phyloP scores from a whole-genome alignment of 441 rosid genomes.

The Viola pubescens region DNA sequence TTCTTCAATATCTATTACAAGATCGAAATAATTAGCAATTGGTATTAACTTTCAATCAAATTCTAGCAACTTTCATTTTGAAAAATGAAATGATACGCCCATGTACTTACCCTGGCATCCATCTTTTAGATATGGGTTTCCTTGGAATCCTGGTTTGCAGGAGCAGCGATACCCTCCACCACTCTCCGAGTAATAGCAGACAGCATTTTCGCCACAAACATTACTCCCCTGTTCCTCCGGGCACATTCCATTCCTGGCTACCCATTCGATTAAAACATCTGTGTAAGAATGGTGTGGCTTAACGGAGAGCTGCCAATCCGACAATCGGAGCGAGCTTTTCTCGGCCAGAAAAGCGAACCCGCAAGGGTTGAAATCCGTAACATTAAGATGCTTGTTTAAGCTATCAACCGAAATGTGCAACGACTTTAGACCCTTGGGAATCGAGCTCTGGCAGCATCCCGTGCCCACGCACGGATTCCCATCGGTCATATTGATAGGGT shows the following conservation, averaged over 20 bases:
- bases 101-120: constrained; percentile 13
- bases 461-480: neutral
- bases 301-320: neutral
- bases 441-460: constrained; percentile 15
- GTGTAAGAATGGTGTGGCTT: neutral
- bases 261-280: constrained; percentile 13
- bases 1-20: constrained; percentile 13
- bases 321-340: neutral
- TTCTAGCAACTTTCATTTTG: neutral
- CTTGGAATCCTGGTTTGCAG: constrained; percentile 12
- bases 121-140: constrained; percentile 5
- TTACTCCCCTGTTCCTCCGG: neutral
- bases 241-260: neutral
- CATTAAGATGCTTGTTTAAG: fast-evolving
- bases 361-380: constrained; percentile 6
- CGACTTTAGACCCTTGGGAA: constrained; percentile 1
- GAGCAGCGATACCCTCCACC: constrained; percentile 16
- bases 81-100: too few species aligned
- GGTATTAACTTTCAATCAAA: neutral
- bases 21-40: neutral
- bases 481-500: neutral
- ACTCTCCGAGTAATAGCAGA: constrained; percentile 9
- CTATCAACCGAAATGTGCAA: neutral
- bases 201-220: neutral
- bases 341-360: constrained; percentile 14